phyloP scores from a whole-genome alignment of 1,284 basidiomycete genomes.

The Ceratobasidium sp. region DNA sequence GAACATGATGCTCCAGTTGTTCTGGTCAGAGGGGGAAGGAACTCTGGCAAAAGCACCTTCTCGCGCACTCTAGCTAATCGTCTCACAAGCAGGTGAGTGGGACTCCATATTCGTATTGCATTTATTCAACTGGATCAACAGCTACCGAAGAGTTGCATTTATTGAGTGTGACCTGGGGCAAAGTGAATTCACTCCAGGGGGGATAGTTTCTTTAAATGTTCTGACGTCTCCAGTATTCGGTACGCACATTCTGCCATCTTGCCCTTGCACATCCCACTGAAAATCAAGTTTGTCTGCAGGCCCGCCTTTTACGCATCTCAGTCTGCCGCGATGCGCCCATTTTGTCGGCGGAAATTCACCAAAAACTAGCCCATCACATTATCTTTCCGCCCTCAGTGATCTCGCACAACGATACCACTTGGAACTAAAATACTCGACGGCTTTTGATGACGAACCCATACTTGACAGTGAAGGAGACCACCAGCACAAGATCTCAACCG shows the following conservation, averaged over 20 bases:
- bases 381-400: conserved; percentile 77
- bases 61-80: conserved; percentile 81
- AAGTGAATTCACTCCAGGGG: conserved; percentile 92
- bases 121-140: conserved; percentile 51
- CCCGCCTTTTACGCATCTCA: conserved; percentile 87
- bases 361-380: conserved; percentile 82
- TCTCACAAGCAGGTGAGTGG: conserved; percentile 68
- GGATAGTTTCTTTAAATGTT: conserved; percentile 85
- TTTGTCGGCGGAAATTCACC: conserved; percentile 88
- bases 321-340: conserved; percentile 79
- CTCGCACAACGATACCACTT: conserved; percentile 79
- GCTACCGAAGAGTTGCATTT: conserved; percentile 83
- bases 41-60: conserved; percentile 92
- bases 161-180: conserved; percentile 95
- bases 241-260: conserved; percentile 55
- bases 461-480: conserved; percentile 46
- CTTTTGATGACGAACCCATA: conserved; percentile 51
- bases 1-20: conserved; percentile 55
- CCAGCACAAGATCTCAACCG: conserved; percentile 41
- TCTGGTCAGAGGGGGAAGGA: conserved; percentile 87
- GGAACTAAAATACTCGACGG: conserved; percentile 71
- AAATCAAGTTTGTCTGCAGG: conserved; percentile 63
- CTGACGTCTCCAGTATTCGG: conserved; percentile 79
- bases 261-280: conserved; percentile 5
- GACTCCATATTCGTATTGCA: neutral